Evolutionary conservation across 148 eudicot genomes (phyloP).

Genomic region (Rhododendron williamsianum): DNA sequence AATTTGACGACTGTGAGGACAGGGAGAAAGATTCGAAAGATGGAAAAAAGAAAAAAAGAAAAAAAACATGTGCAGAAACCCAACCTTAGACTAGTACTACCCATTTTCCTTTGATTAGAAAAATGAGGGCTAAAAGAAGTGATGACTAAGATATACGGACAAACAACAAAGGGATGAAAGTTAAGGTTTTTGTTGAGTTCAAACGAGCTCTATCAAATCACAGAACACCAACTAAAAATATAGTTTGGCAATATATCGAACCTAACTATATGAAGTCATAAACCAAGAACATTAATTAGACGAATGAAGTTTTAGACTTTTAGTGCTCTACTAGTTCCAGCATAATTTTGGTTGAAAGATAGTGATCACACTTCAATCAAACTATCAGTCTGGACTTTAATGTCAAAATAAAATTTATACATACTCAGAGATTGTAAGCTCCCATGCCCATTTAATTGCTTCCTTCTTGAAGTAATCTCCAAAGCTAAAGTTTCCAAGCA

Average conservation of each 20-base stretch:
- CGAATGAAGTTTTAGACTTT: background rate
- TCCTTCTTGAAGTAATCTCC: slow-evolving; percentile 98
- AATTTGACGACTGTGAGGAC: background rate
- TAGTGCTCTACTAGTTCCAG: slow-evolving; percentile 2
- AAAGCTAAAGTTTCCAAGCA: slow-evolving; percentile 98
- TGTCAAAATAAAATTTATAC: slow-evolving; percentile 20
- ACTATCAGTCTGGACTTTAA: background rate
- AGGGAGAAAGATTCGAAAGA: background rate
- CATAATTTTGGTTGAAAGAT: background rate
- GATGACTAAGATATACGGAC: background rate
- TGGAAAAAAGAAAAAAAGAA: background rate
- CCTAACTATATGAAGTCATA: background rate
- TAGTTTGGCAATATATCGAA: background rate
- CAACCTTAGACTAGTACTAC: background rate
- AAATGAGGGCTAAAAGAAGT: background rate
- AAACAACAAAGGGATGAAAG: background rate
- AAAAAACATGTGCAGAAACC: background rate
- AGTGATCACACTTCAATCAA: background rate
- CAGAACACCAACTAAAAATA: background rate
- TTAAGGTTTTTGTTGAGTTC: background rate
- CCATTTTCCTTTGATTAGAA: background rate
- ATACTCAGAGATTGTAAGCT: slow-evolving; percentile 81
- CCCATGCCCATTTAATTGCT: slow-evolving; percentile 97
- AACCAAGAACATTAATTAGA: background rate
- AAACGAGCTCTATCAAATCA: background rate